Evolutionary conservation across 768 basidiomycete genomes (phyloP), one percentile per base, ranked within the genome.

Genomic region (Hemileccinum rubropunctum): DNA sequence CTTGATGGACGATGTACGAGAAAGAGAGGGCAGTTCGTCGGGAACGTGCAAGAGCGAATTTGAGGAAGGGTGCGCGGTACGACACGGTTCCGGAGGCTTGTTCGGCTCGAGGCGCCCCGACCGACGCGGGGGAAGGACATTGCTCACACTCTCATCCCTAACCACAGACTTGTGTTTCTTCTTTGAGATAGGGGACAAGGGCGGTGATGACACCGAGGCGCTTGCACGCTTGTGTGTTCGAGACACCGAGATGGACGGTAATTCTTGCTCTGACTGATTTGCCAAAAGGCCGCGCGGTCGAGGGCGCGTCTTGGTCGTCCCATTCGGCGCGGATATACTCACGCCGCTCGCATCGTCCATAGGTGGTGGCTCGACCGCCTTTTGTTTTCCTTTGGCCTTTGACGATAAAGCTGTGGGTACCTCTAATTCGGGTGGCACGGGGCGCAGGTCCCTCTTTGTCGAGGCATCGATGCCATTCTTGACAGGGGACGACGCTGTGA

Each of bases 1-100:
- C 62, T 78, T 83, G 50, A 89, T 75, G 27, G 61, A 62, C 0
- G 63, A 52, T 18, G 53, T 53, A 23, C 53, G 58, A 3, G 60
- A 46, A 9, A 61, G n/a, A 4, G 45, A 47, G 1, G 48, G 51
- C 0, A 35, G 26, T 18, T 50, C 47, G 17, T 30, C 42, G 1
- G n/a, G 42, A 21, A 27, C 20, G 2, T 37, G 48, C n/a, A 37
- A 41, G 12, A 41, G 37, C 3, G 26, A 35, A 4, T 9, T 36
- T 21, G 34, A 39, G 8, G 39, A 28, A 23, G 50, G 37, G 28
- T 42, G 47, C 8, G 34, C 23, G 7, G 21, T 3, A 7, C 37
- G 45, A 12, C 11, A 14, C 0, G 46, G 38, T 9, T 59, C 54
- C 8, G 50, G 50, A 0, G 53, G 51, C 26, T 59, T 63, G 15